phyloP scores from a whole-genome alignment of 495 filamentous ascomycete species.

The Jackrogersella minutella region DNA sequence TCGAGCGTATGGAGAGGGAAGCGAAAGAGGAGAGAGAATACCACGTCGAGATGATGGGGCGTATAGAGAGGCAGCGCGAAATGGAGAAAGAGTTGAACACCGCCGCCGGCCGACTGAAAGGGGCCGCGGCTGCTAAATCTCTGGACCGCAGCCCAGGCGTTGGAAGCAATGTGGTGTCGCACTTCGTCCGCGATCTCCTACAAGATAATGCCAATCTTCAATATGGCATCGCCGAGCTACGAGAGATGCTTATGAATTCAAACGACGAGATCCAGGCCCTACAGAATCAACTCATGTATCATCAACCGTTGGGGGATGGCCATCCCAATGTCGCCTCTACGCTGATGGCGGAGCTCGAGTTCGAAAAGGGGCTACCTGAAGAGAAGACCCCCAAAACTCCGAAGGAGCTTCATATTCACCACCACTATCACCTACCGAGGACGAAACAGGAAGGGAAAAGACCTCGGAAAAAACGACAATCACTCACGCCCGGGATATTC shows the following conservation, averaged over 20 bases:
- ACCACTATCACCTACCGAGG: conserved; percentile 81
- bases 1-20: conserved; percentile 89
- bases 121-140: conserved; percentile 72
- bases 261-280: conserved; percentile 91
- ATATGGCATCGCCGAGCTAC: conserved; percentile 84
- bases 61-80: conserved; percentile 77
- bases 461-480: conserved; percentile 74
- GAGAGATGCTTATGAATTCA: conserved; percentile 90
- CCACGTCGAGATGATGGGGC: conserved; percentile 79
- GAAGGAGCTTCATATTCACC: conserved; percentile 87
- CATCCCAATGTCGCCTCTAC: conserved; percentile 57
- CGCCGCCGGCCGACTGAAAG: conserved; percentile 79
- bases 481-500: conserved; percentile 64
- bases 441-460: conserved; percentile 70
- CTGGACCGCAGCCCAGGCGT: conserved; percentile 58
- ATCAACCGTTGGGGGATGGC: conserved; percentile 69
- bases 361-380: conserved; percentile 52
- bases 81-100: conserved; percentile 80
- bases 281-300: conserved; percentile 80
- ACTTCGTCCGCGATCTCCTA: conserved; percentile 94
- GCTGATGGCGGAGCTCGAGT: conserved; percentile 73
- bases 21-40: conserved; percentile 81
- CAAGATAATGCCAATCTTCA: conserved; percentile 96
- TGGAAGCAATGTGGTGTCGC: conserved; percentile 76
- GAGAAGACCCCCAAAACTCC: conserved; percentile 55